Conservation (phyloP, 768 basidiomycete species). For the Dioszegia hungarica region DNA sequence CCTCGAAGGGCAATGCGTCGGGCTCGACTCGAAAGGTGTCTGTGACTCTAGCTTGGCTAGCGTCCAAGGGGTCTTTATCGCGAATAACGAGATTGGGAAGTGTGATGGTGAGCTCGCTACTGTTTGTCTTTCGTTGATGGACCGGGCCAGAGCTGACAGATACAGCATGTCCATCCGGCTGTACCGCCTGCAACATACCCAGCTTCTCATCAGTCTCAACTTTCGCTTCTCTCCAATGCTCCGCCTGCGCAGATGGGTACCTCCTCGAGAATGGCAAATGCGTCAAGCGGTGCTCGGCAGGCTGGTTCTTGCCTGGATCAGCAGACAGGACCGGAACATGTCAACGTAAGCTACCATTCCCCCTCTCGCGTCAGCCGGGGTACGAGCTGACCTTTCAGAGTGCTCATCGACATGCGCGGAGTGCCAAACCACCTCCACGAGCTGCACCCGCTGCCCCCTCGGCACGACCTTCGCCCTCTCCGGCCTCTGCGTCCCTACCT, state of each 20-base stretch:
- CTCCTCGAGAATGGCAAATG: constrained; percentile 36
- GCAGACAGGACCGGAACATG: constrained; percentile 40
- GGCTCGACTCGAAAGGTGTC: constrained; percentile 31
- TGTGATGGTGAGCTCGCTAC: constrained; percentile 39
- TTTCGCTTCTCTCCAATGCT: constrained; percentile 18
- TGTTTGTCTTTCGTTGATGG: no score
- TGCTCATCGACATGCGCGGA: constrained; percentile 37
- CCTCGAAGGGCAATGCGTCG: constrained; percentile 37
- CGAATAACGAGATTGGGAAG: constrained; percentile 29
- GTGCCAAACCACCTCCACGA: constrained; percentile 31
- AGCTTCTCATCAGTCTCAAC: constrained; percentile 28
- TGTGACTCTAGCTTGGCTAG: constrained; percentile 36
- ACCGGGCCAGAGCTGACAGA: not conserved
- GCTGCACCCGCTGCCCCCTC: constrained; percentile 33
- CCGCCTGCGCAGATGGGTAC: constrained; percentile 43
- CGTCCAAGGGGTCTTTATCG: constrained; percentile 35
- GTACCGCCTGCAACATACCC: constrained; percentile 37
- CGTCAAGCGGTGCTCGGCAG: constrained; percentile 30
- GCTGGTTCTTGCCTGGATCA: constrained; percentile 29
- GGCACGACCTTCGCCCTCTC: constrained; percentile 14
- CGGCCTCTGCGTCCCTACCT: constrained; percentile 30
- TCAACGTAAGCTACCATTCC: constrained; percentile 29
- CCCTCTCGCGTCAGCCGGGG: not conserved
- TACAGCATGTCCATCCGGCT: constrained; percentile 44
- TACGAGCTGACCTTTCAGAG: constrained; percentile 19